Evolutionary conservation across 2,329 filamentous ascomycete species (phyloP).

Genomic region (Elsinoe fawcettii): DNA sequence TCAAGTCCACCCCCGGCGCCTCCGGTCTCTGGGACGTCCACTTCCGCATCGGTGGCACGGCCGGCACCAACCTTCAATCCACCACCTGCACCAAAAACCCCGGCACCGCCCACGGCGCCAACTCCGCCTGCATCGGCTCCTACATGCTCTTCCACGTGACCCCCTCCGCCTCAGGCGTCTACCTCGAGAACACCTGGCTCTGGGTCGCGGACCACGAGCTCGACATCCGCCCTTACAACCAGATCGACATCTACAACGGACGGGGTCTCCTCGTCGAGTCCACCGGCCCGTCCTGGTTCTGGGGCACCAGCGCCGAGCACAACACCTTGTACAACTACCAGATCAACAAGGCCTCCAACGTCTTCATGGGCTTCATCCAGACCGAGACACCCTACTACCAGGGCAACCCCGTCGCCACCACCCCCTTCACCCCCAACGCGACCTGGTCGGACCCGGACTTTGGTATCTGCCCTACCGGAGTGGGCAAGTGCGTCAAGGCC

Average conservation of each 20-base stretch:
- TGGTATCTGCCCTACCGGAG: slow-evolving; percentile 26
- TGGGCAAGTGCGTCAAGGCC: slow-evolving; percentile 28
- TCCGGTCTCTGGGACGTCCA: slow-evolving; percentile 93
- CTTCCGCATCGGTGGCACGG: slow-evolving; percentile 80
- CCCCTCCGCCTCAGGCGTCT: slow-evolving; percentile 50
- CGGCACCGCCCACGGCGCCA: slow-evolving; percentile 51
- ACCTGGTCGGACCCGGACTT: slow-evolving; percentile 40
- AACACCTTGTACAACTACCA: slow-evolving; percentile 65
- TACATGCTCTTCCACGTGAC: slow-evolving; percentile 57
- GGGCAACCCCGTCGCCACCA: slow-evolving; percentile 52
- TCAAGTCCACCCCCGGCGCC: slow-evolving; percentile 61
- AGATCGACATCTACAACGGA: slow-evolving; percentile 80
- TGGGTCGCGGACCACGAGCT: slow-evolving; percentile 92
- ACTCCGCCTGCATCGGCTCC: slow-evolving; percentile 62
- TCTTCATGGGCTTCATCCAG: slow-evolving; percentile 59
- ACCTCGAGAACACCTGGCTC: slow-evolving; percentile 86
- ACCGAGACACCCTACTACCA: slow-evolving; percentile 68
- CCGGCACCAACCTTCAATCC: slow-evolving; percentile 77
- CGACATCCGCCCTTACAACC: slow-evolving; percentile 87
- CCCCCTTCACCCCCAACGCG: slow-evolving; percentile 47
- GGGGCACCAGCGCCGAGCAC: slow-evolving; percentile 60
- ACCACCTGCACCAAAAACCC: slow-evolving; percentile 73
- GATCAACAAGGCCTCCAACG: slow-evolving; percentile 50
- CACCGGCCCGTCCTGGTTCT: slow-evolving; percentile 68
- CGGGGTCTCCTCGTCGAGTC: slow-evolving; percentile 75